A percentile compares a stretch with the other conserved stretches of the same genome.
phyloP scores from a whole-genome alignment of 768 basidiomycete genomes.

The Mycena metata region DNA sequence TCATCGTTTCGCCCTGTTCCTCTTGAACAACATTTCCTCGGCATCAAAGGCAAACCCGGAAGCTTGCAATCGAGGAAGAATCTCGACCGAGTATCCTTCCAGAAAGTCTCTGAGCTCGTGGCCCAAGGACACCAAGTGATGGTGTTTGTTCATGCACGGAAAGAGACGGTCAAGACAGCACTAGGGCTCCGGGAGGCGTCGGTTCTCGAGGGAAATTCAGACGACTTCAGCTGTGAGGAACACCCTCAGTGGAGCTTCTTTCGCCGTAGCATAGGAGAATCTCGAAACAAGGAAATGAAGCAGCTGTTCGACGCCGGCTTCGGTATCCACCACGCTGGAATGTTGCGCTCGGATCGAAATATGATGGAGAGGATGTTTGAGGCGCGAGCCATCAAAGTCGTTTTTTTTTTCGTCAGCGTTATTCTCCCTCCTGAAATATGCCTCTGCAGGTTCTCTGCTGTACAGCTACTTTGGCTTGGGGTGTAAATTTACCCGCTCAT shows the following conservation, averaged over 20 bases:
- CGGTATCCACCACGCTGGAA: slow-evolving; percentile 98
- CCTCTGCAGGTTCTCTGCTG: slow-evolving; percentile 92
- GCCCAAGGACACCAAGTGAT: slow-evolving; percentile 97
- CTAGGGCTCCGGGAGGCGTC: slow-evolving; percentile 84
- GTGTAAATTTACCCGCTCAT: slow-evolving; percentile 98
- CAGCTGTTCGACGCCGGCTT: slow-evolving; percentile 92
- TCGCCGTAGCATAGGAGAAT: slow-evolving; percentile 81
- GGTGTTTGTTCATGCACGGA: slow-evolving; percentile 99
- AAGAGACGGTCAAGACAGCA: slow-evolving; percentile 97
- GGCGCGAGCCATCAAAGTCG: slow-evolving; percentile 90
- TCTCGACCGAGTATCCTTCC: slow-evolving; percentile 88
- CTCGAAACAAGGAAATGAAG: slow-evolving; percentile 97
- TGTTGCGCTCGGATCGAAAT: slow-evolving; percentile 94
- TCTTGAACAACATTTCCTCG: slow-evolving; percentile 96
- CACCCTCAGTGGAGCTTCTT: slow-evolving; percentile 85
- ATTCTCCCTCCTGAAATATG: slow-evolving; percentile 15
- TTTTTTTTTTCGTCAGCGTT: neutral
- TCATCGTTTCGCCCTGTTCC: slow-evolving; percentile 97
- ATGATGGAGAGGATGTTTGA: slow-evolving; percentile 97
- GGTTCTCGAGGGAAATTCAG: slow-evolving; percentile 73
- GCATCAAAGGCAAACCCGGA: slow-evolving; percentile 89
- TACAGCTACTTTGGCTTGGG: slow-evolving; percentile 99
- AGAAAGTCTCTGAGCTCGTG: slow-evolving; percentile 92
- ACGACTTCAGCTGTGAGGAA: slow-evolving; percentile 85
- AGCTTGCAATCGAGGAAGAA: slow-evolving; percentile 82